Conservation (phyloP, 1,284 basidiomycete genomes). For the Irpex sp. region DNA sequence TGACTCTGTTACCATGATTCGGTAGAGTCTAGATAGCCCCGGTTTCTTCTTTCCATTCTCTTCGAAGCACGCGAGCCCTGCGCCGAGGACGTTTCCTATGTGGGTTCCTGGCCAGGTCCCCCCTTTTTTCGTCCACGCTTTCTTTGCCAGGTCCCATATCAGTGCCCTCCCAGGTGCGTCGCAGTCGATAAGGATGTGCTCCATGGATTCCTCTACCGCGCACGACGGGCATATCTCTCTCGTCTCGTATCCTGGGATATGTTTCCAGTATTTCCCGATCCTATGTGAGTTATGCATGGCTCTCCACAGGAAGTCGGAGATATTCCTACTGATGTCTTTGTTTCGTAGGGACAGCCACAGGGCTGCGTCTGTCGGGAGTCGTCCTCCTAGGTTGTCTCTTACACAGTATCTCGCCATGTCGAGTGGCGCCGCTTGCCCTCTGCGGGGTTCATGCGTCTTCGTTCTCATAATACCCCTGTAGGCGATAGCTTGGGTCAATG, state of each 20-base stretch:
- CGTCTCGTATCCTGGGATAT: slow-evolving; percentile 18
- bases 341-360: slow-evolving; percentile 1
- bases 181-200: slow-evolving; percentile 27
- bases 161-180: slow-evolving; percentile 6
- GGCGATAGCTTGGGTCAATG: slow-evolving; percentile 12
- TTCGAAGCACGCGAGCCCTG: neutral
- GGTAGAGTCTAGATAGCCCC: too few relatives aligned
- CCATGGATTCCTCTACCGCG: slow-evolving; percentile 20
- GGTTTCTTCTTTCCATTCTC: neutral
- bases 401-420: neutral
- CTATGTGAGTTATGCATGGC: slow-evolving; percentile 22
- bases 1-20: too few relatives aligned
- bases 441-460: too few relatives aligned
- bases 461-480: slow-evolving; percentile 1
- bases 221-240: slow-evolving; percentile 22
- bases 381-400: neutral
- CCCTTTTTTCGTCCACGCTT: neutral
- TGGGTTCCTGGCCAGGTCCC: neutral
- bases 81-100: neutral
- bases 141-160: neutral
- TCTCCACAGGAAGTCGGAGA: slow-evolving; percentile 25
- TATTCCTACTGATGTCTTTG: slow-evolving; percentile 19
- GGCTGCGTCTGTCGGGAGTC: neutral
- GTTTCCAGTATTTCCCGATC: slow-evolving; percentile 24
- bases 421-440: neutral